A percentile compares a stretch with the other conserved stretches of the same genome.
These are phyloP conservation scores for Heimioporus sp. DNA, from an alignment of 768 basidiomycete species.

Conservation along the genomic window DNA sequence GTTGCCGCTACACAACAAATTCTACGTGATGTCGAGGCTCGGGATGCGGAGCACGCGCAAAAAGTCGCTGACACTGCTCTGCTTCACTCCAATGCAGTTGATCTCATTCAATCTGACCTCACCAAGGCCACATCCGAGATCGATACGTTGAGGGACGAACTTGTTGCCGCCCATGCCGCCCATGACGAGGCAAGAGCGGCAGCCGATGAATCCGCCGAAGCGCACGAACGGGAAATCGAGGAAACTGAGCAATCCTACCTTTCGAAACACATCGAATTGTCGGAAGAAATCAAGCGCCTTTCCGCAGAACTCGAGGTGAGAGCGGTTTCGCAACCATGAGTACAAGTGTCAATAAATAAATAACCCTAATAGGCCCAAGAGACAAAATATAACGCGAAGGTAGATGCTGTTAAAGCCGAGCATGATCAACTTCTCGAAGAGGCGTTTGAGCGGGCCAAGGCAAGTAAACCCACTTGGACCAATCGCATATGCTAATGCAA, in stretches of 20 bases:
- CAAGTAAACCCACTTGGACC: constrained; percentile 24
- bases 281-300: constrained; percentile 55
- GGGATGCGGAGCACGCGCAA: constrained; percentile 44
- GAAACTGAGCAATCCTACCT: constrained; percentile 51
- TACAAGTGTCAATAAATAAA: not conserved
- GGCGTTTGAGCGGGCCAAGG: constrained; percentile 80
- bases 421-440: constrained; percentile 60
- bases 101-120: constrained; percentile 44
- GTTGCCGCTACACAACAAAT: constrained; percentile 47
- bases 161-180: constrained; percentile 42
- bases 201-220: constrained; percentile 43
- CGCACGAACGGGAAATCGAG: constrained; percentile 46
- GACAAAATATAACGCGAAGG: constrained; percentile 60
- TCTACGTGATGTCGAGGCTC: constrained; percentile 43
- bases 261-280: constrained; percentile 49
- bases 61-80: constrained; percentile 40
- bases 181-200: constrained; percentile 50
- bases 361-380: constrained; percentile 56
- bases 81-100: constrained; percentile 47
- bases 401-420: constrained; percentile 64
- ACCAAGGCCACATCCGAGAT: constrained; percentile 42
- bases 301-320: constrained; percentile 64
- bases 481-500: constrained; percentile 7
- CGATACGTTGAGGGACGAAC: constrained; percentile 44
- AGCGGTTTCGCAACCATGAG: not conserved